These are phyloP conservation scores for Brachypodium distachyon DNA, from an alignment of 202 grass and related monocot genomes.

Conservation along the genomic window DNA sequence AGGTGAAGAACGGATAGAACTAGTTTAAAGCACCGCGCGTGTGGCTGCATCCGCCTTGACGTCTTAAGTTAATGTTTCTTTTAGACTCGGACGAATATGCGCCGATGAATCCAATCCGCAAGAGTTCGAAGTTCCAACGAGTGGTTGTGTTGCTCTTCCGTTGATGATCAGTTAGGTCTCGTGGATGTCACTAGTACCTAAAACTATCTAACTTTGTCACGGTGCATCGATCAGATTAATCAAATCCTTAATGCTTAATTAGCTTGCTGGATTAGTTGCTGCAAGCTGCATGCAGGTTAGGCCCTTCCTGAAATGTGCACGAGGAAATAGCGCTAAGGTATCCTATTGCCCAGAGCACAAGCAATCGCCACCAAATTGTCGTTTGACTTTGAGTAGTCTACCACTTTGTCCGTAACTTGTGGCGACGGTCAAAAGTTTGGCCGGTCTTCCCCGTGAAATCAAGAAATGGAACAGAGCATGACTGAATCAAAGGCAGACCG, in stretches of 20 bases:
- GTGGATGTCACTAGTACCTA: constrained; percentile 7
- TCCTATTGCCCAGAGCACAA: neutral
- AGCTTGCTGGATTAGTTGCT: neutral
- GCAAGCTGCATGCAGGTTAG: neutral
- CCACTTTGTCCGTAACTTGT: neutral
- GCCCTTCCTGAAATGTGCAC: neutral
- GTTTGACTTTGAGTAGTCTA: neutral
- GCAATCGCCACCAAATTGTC: neutral
- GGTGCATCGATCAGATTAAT: neutral
- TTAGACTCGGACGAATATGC: neutral
- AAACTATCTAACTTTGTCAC: constrained; percentile 1
- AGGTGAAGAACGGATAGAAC: neutral
- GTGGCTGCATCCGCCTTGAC: neutral
- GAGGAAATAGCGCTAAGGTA: neutral
- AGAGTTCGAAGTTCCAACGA: neutral
- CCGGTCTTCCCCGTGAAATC: neutral
- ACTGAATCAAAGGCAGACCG: neutral
- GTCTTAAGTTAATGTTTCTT: neutral
- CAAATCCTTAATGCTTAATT: neutral
- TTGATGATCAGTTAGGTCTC: constrained; percentile 1
- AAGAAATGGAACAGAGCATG: neutral
- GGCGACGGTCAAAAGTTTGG: neutral
- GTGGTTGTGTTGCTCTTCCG: neutral
- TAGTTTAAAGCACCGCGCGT: neutral
- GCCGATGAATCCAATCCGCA: neutral